These are phyloP conservation scores for Chloropicon primus DNA, from an alignment of 139 green algal species.

Conservation along the genomic window DNA sequence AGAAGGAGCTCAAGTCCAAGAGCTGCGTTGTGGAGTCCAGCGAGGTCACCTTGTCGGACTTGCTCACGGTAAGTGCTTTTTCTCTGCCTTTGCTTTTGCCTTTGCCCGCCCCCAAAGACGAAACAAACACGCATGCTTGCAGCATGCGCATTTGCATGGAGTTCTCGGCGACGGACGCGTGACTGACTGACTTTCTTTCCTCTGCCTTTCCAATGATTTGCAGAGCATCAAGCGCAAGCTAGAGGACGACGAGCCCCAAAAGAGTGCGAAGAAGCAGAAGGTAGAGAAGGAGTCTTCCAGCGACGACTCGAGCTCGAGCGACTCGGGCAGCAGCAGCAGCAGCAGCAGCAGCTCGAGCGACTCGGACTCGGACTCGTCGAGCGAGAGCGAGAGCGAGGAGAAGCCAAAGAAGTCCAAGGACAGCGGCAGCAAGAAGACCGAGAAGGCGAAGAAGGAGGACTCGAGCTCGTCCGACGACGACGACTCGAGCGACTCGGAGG, in stretches of 20 bases:
- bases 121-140: too few species aligned
- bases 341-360: neutral
- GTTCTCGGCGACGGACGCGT: too few species aligned
- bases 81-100: too few species aligned
- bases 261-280: neutral
- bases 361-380: neutral
- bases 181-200: neutral
- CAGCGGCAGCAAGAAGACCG: too few species aligned
- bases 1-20: neutral
- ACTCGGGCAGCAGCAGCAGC: neutral
- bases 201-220: neutral
- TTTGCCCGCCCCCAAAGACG: too few species aligned
- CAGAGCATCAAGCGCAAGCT: neutral
- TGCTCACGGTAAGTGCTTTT: neutral
- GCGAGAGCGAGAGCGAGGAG: neutral
- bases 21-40: neutral
- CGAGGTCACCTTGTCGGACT: neutral
- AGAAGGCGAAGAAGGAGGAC: constrained; percentile 17
- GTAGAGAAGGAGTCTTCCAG: constrained; percentile 13
- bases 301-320: constrained; percentile 13
- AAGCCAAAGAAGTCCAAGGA: neutral
- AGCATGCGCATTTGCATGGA: too few species aligned
- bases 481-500: constrained; percentile 8
- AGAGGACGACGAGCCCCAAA: neutral
- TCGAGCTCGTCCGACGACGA: constrained; percentile 13